phyloP scores from a whole-genome alignment of 1,284 basidiomycete genomes.

The Thecaphora frezii region DNA sequence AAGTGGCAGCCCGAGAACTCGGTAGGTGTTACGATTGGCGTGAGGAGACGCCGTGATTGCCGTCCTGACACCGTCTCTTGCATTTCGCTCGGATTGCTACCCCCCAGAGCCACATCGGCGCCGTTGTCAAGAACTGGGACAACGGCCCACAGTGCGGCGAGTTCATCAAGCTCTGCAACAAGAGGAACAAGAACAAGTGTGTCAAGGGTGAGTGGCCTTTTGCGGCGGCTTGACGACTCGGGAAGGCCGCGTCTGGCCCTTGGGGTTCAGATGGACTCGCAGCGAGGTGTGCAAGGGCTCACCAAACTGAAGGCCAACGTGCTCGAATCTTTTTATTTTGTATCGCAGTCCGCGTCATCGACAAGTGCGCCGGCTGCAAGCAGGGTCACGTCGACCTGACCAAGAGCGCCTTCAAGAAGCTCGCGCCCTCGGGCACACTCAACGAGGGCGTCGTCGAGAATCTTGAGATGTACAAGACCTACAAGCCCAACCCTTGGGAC shows the following conservation, averaged over 20 bases:
- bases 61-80: too few relatives aligned
- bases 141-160: constrained; percentile 50
- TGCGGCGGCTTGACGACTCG: too few relatives aligned
- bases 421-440: constrained; percentile 40
- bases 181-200: constrained; percentile 29
- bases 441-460: constrained; percentile 44
- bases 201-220: constrained; percentile 3
- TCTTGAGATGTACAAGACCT: constrained; percentile 41
- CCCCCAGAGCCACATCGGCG: constrained; percentile 47
- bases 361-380: constrained; percentile 52
- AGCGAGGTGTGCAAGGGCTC: too few relatives aligned
- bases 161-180: constrained; percentile 54
- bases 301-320: too few relatives aligned
- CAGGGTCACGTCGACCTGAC: constrained; percentile 49
- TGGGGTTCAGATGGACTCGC: too few relatives aligned
- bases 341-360: constrained; percentile 45
- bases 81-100: too few relatives aligned
- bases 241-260: too few relatives aligned
- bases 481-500: constrained; percentile 47
- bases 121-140: constrained; percentile 40
- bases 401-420: constrained; percentile 51
- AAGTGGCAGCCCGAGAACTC: constrained; percentile 46
- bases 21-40: too few relatives aligned
- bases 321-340: background rate
- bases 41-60: too few relatives aligned